Evolutionary conservation across 1,284 basidiomycete genomes (phyloP).

Genomic region (Heterobasidion occidentale): DNA sequence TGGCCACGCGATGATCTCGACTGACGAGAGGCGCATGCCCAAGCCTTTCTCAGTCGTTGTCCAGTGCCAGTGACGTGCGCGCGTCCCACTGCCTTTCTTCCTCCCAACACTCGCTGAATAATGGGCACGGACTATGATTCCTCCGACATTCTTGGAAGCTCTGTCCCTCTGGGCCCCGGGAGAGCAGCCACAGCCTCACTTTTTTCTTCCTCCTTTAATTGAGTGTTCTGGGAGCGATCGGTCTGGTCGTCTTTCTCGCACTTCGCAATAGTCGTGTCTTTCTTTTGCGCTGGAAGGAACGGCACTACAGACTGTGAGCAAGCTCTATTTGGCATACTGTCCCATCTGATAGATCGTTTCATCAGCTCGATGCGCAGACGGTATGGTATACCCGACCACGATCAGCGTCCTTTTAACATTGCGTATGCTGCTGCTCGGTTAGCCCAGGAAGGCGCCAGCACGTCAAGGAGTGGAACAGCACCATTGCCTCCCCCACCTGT

Average conservation of each 20-base stretch:
- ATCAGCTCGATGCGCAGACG: slow-evolving; percentile 52
- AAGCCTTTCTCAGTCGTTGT: not conserved
- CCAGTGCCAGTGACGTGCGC: not conserved
- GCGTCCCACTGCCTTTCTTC: not conserved
- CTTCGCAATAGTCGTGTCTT: slow-evolving; percentile 27
- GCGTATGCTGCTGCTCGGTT: slow-evolving; percentile 66
- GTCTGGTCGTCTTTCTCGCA: slow-evolving; percentile 25
- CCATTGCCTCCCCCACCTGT: not conserved
- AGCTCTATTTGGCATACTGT: not conserved
- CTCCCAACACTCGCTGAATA: not conserved
- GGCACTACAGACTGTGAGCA: slow-evolving; percentile 17
- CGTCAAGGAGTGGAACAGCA: not conserved
- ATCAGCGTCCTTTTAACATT: slow-evolving; percentile 73
- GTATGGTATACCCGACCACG: slow-evolving; percentile 75
- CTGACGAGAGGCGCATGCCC: not conserved
- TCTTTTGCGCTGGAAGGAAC: slow-evolving; percentile 16
- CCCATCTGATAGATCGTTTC: not conserved
- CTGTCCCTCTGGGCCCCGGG: slow-evolving; percentile 33
- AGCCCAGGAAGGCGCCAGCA: slow-evolving; percentile 35
- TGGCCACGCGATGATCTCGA: not conserved
- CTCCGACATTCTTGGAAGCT: slow-evolving; percentile 60
- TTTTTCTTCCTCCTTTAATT: slow-evolving; percentile 22
- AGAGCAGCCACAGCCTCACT: slow-evolving; percentile 8
- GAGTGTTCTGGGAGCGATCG: slow-evolving; percentile 25
- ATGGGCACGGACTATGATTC: slow-evolving; percentile 47